Conservation (phyloP, 2,329 filamentous ascomycete genomes). For the Paecilomyces fulvus region DNA sequence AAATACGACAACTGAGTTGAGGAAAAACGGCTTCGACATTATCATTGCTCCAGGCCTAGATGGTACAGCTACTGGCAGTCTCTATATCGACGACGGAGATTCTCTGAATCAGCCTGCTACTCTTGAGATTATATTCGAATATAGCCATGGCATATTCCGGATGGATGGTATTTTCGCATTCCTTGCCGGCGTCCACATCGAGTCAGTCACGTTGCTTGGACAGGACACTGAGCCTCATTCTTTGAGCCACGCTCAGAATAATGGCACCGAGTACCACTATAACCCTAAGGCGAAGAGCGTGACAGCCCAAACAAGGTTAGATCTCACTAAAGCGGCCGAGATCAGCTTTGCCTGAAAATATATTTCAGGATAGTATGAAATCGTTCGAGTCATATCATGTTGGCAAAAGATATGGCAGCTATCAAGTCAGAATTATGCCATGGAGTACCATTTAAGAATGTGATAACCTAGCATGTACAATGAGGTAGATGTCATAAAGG, state of each 20-base stretch:
- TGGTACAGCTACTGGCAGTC: conserved; percentile 55
- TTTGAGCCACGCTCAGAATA: background rate
- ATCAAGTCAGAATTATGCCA: background rate
- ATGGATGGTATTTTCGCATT: conserved; percentile 22
- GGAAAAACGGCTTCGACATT: conserved; percentile 59
- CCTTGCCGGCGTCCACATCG: conserved; percentile 19
- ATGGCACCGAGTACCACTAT: background rate
- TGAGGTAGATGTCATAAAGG: background rate
- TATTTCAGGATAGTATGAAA: background rate
- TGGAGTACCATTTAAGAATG: background rate
- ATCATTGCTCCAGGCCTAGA: conserved; percentile 57
- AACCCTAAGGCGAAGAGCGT: background rate
- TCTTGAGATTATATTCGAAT: conserved; percentile 54
- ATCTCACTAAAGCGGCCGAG: background rate
- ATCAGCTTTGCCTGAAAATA: background rate
- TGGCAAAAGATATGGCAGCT: background rate
- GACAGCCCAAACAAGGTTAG: background rate
- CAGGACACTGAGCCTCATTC: conserved; percentile 4
- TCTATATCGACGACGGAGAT: conserved; percentile 74
- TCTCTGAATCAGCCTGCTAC: conserved; percentile 50
- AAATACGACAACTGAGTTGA: conserved; percentile 53
- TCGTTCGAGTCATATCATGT: background rate
- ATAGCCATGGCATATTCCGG: conserved; percentile 38
- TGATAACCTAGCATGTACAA: background rate
- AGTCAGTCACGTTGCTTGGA: conserved; percentile 26